Percentiles rank a stretch among this genome's conserved stretches.
These are phyloP conservation scores for Hericium erinaceus DNA, from an alignment of 768 basidiomycete genomes.

Conservation along the genomic window DNA sequence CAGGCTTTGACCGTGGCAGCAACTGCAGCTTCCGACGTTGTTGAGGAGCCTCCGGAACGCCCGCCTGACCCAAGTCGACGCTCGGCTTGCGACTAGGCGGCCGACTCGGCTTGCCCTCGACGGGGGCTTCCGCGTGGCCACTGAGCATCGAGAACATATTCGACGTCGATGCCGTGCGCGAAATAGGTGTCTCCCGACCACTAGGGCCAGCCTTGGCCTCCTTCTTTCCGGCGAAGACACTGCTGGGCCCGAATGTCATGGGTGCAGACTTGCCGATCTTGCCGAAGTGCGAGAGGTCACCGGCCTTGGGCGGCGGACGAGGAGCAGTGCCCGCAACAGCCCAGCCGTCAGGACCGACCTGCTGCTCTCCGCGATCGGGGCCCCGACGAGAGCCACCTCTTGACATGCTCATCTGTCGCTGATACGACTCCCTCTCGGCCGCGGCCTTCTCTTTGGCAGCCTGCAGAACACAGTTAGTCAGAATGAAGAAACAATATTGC, in stretches of 20 bases:
- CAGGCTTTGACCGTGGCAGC: constrained; percentile 66
- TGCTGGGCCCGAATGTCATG: constrained; percentile 76
- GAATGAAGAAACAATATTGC: no score
- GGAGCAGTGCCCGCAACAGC: constrained; percentile 26
- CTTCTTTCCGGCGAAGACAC: constrained; percentile 74
- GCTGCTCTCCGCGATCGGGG: constrained; percentile 51
- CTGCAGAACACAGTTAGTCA: constrained; percentile 25
- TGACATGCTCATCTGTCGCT: constrained; percentile 70
- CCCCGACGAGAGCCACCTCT: constrained; percentile 88
- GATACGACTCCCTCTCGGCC: constrained; percentile 62
- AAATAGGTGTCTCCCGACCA: constrained; percentile 54
- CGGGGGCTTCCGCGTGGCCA: constrained; percentile 46
- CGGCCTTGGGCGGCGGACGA: constrained; percentile 68
- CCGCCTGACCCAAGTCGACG: constrained; percentile 37
- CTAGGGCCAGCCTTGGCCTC: constrained; percentile 31
- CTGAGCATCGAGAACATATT: constrained; percentile 89
- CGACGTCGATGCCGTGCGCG: constrained; percentile 67
- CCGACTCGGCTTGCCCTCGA: constrained; percentile 47
- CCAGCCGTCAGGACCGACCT: constrained; percentile 73
- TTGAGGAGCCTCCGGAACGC: constrained; percentile 35
- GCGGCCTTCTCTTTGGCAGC: constrained; percentile 86
- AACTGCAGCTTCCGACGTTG: constrained; percentile 69
- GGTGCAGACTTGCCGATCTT: constrained; percentile 65
- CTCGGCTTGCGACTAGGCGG: constrained; percentile 42
- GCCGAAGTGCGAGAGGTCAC: constrained; percentile 81